Evolutionary conservation across 164 flowering plant genomes (phyloP).

Genomic region (Vitis vinifera): ASM3070453v1 NC_081811.1:25805501-25806000

Average conservation of each 20-base stretch:
- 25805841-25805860: too few relatives aligned
- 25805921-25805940: neutral
- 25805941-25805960: neutral
- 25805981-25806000: neutral
- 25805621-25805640: slow-evolving; percentile 32
- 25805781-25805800: too few relatives aligned
- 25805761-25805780: too few relatives aligned
- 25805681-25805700: too few relatives aligned
- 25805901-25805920: neutral
- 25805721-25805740: too few relatives aligned
- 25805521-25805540: slow-evolving; percentile 39
- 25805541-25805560: slow-evolving; percentile 48
- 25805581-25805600: slow-evolving; percentile 34
- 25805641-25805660: neutral
- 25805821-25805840: too few relatives aligned
- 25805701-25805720: too few relatives aligned
- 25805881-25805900: neutral
- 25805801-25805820: too few relatives aligned
- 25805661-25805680: too few relatives aligned
- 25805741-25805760: too few relatives aligned
- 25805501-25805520: slow-evolving; percentile 40
- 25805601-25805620: slow-evolving; percentile 36
- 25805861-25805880: neutral
- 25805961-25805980: neutral
- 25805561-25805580: slow-evolving; percentile 42